Evolutionary conservation across 1,139 yeast genomes (phyloP), one percentile per base, ranked within the genome.

Genomic region (Hemisphaericaspora xylofermentans): DNA sequence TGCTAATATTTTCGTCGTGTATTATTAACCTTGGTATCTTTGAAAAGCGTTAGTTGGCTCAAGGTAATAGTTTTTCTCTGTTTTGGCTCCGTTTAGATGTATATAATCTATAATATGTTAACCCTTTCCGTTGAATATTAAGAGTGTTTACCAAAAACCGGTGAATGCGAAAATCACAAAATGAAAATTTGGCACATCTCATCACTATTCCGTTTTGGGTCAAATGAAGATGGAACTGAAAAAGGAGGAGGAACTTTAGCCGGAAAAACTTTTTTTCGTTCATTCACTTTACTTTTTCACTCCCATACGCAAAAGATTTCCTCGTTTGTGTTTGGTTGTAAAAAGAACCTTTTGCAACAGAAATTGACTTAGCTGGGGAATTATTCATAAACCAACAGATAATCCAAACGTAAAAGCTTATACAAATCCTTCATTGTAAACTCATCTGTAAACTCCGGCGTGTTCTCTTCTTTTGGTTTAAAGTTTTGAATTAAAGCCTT

Each of bases 371-470:
- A 36, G 36, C 43, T 39, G 26, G 43, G 45, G 10, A 10, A 14
- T 28, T 17, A 28, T 14, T 33, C 45, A 39, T 32, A 53, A 16
- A 54, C 54, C 39, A 53, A 42, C 8, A 39, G 35, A 42, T 50
- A 50, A 43, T 54, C 52, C 16, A 51, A 31, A n/a, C 45, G 43
- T 22, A 54, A 43, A 18, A 45, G 43, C 16, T 33, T 32, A 40
- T 51, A 54, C 32, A 54, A 32, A 28, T 51, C 53, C 25, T 38
- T 35, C 53, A 54, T 52, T 3, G 49, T 46, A 16, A 52, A 42
- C 19, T 50, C 51, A 22, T 38, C 43, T 10, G 26, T 39, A 10
- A 45, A 47, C 1, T 33, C 38, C 2, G 48, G 48, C 2, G 24
- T 14, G 4, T 27, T 17, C 22, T 35, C 35, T 3, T 25, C 36